Base-by-base conservation (phyloP, 1,284 basidiomycete genomes). In the Neolentinus lepideus region DNA sequence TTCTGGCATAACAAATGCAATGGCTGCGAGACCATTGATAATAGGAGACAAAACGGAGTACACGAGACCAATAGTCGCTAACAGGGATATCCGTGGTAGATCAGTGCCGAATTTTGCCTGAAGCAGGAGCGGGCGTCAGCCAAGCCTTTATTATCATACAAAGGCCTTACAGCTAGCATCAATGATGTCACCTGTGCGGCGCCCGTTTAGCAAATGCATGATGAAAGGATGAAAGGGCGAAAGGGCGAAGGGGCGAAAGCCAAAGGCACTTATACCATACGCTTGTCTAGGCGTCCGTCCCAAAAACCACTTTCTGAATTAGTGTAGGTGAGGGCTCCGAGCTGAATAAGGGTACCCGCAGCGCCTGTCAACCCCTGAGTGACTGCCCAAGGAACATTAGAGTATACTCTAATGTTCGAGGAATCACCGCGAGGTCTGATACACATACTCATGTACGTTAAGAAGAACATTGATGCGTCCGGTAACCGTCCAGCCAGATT, bases 11-110 rank as follows among this genome's bases (percentile, higher is more conserved):
- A 73, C 63, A 68, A 85, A 89, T 50, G 80, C 83, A 43, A 83
- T 68, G 4, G 80, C 69, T 1, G 85, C 84, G 48, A 91, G 78
- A 3, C 86, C 77, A 66, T 85, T 88, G 64, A 90, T 81, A 56
- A 92, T 70, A 2, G 89, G 89, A 0, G 84, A 83, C 59, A 91
- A 78, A 52, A 90, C 77, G 59, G 81, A 84, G 71, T 91, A 91
- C 0, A 81, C 77, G 59, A 85, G 76, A 53, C 75, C 77, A 65
- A 78, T 78, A 51, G 75, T 80, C 54, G 74, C 76, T 22, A 80
- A 64, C 2, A 75, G 63, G 2, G 71, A 76, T 16, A 75, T 69
- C 60, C 75, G 70, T 62, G 83, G 81, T 51, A 86, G 71, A 33
- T 82, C 71, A 1, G 75, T 62, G 65, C 79, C 68, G 72, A 81